phyloP scores from a whole-genome alignment of 2,329 filamentous ascomycete species.

The Talaromyces sp. region DNA sequence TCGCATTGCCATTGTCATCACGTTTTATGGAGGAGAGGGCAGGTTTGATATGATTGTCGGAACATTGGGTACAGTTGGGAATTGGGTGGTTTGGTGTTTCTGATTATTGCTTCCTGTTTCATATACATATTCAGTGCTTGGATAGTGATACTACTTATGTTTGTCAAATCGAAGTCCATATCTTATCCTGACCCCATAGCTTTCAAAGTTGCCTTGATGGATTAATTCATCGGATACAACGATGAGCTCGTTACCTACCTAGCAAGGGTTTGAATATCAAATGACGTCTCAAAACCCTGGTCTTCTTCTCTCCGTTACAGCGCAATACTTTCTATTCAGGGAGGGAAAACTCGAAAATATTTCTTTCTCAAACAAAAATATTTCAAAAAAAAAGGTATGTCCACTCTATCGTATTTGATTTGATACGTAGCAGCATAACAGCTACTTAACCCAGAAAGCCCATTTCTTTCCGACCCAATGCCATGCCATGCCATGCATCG shows the following conservation, averaged over 20 bases:
- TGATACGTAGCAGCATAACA: conserved; percentile 1
- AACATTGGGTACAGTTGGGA: background rate
- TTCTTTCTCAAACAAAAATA: background rate
- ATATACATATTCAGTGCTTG: background rate
- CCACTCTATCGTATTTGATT: conserved; percentile 13
- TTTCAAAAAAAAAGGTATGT: conserved; percentile 3
- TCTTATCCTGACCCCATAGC: too few species aligned
- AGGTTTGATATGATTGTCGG: background rate
- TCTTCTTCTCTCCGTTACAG: too few species aligned
- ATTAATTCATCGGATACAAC: too few species aligned
- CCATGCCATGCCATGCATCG: conserved; percentile 16
- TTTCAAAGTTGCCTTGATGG: too few species aligned
- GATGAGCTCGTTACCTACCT: too few species aligned
- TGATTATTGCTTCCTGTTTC: background rate
- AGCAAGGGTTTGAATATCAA: too few species aligned
- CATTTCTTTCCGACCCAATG: conserved; percentile 16
- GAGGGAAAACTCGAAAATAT: too few species aligned
- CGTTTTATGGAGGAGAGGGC: background rate
- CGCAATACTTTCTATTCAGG: too few species aligned
- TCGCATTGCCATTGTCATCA: background rate
- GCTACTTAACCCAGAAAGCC: conserved; percentile 10
- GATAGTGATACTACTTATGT: background rate
- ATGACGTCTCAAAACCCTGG: too few species aligned
- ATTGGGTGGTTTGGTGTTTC: background rate
- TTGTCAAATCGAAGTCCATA: background rate